Evolutionary conservation across 441 rosid genomes (phyloP), one percentile per base, ranked within the genome.

Genomic region (Erodium texanum): DNA sequence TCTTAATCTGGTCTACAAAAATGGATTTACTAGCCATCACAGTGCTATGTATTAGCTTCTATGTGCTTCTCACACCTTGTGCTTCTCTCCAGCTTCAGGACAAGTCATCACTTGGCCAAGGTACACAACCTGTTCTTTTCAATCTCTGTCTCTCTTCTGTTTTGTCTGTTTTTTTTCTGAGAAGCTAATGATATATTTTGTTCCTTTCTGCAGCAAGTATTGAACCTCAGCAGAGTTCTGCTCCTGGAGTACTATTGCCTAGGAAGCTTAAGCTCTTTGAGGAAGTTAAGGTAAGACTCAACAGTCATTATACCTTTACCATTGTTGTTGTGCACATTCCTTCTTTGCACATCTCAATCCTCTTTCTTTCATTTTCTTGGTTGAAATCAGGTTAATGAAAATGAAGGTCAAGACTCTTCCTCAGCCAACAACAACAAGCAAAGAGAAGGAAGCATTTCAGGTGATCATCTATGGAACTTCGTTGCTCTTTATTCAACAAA

Each of bases 211-310:
- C 23, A 18, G 58, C 58, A 16, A 52, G 61, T 16, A 18, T 22
- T 16, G 61, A 52, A 52, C 61, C 61, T 52, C 22, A 52, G 2
- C 20, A 16, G 23, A 22, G 18, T 52, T 52, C 61, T 52, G 10
- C 22, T 16, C 61, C 61, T 16, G 22, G 16, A 50, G 20, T 52
- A 18, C 61, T 52, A n/a, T n/a, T n/a, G 23, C 61, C 61, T 52
- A 52, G 61, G 61, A 52, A 52, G 61, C 61, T 52, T 16, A 52
- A 19, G 23, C 61, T 52, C 61, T 52, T 52, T 52, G 61, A 52
- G 61, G 61, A 52, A 52, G 61, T 52, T 52, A 52, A 52, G 61
- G 61, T 52, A 52, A 52, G 61, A 52, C 61, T 52, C 61, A 52
- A 18, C 7, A 52, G 10, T 18, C 11, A 1, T 27, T 27, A 27